Conservation (phyloP, 1,284 basidiomycete genomes). For the Phylloboletellus chloephorus region DNA sequence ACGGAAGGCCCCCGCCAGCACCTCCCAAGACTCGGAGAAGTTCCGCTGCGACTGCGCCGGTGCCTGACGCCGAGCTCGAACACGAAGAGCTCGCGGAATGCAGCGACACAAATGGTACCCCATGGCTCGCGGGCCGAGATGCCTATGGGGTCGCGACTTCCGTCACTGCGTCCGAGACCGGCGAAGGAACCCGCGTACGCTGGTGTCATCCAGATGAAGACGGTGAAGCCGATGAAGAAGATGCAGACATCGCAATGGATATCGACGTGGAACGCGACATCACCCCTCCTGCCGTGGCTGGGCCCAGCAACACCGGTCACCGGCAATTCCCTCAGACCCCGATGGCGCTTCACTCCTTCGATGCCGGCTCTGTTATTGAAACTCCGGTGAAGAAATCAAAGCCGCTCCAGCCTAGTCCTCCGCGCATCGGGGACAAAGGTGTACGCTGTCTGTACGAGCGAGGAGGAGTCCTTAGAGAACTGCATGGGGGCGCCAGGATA, state of each 20-base stretch:
- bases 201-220: constrained; percentile 17
- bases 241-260: constrained; percentile 9
- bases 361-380: constrained; percentile 28
- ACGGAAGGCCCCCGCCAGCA: constrained; percentile 13
- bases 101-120: not conserved
- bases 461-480: constrained; percentile 14
- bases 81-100: not conserved
- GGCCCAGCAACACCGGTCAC: not conserved
- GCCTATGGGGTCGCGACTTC: constrained; percentile 9
- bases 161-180: constrained; percentile 20
- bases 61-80: not conserved
- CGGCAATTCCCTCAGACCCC: constrained; percentile 25
- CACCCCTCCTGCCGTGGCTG: constrained; percentile 12
- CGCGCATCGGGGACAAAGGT: constrained; percentile 26
- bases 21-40: constrained; percentile 11
- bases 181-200: constrained; percentile 19
- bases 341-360: constrained; percentile 16
- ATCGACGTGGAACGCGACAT: constrained; percentile 14
- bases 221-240: constrained; percentile 3
- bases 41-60: not conserved
- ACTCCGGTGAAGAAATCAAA: constrained; percentile 29
- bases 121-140: constrained; percentile 22
- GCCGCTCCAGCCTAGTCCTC: constrained; percentile 27
- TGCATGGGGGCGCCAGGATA: constrained; percentile 15
- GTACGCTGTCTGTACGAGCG: constrained; percentile 22